Conservation (phyloP, 768 basidiomycete species). For the Phanerodontia chrysosporium region DNA sequence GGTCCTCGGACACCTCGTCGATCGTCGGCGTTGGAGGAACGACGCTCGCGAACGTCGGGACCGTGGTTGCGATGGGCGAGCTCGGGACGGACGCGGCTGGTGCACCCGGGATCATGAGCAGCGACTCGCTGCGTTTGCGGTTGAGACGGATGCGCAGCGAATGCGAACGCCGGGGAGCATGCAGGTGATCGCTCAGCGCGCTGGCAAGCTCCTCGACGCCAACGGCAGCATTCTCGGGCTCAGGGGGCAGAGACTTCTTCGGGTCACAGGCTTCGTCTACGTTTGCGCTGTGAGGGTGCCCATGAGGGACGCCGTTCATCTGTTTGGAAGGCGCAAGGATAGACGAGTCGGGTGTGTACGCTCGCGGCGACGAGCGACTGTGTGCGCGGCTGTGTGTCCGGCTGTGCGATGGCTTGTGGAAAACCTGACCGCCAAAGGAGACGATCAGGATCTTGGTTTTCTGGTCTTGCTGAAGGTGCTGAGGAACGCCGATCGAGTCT, state of each 20-base stretch:
- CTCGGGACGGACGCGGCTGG: slow-evolving; percentile 20
- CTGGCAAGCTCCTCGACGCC: slow-evolving; percentile 14
- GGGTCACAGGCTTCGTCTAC: not conserved
- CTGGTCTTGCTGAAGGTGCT: slow-evolving; percentile 39
- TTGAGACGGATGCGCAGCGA: slow-evolving; percentile 8
- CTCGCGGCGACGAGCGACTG: not conserved
- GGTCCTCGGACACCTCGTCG: slow-evolving; percentile 8
- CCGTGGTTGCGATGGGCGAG: slow-evolving; percentile 17
- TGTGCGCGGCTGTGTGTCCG: slow-evolving; percentile 27
- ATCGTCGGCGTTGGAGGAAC: slow-evolving; percentile 34
- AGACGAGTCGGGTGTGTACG: slow-evolving; percentile 8
- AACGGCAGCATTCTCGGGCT: not conserved
- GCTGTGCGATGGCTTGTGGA: slow-evolving; percentile 47
- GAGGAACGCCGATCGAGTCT: slow-evolving; percentile 54
- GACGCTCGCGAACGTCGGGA: slow-evolving; percentile 21
- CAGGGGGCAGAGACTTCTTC: slow-evolving; percentile 4
- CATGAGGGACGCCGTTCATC: slow-evolving; percentile 1
- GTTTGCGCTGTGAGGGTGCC: not conserved
- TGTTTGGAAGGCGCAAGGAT: slow-evolving; percentile 1
- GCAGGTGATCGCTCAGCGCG: slow-evolving; percentile 12
- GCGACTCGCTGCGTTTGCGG: slow-evolving; percentile 2
- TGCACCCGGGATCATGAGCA: slow-evolving; percentile 21
- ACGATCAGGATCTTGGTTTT: slow-evolving; percentile 65
- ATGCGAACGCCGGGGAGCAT: not conserved
- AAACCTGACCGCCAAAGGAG: slow-evolving; percentile 77